Percentiles rank a stretch among this genome's conserved stretches.
Conservation (phyloP, 2,329 filamentous ascomycete species). For the Diaporthe eres region DNA sequence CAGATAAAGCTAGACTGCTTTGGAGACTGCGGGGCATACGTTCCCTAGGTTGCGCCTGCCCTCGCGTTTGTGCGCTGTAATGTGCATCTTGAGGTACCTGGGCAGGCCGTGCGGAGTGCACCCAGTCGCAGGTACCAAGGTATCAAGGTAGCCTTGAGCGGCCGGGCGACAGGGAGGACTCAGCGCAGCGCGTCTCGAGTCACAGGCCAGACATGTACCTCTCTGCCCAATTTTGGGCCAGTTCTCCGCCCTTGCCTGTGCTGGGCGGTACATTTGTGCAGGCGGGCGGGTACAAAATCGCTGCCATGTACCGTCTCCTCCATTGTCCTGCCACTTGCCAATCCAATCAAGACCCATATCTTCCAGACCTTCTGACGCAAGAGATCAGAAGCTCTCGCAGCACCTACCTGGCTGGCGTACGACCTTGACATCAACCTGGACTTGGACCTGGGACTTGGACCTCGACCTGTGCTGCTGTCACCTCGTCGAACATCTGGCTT, state of each 20-base stretch:
- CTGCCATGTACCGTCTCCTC: constrained; percentile 16
- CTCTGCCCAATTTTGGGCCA: neutral
- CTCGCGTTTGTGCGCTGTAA: neutral
- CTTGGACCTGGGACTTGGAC: constrained; percentile 4
- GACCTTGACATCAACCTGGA: neutral
- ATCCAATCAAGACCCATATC: constrained; percentile 38
- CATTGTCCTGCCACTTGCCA: constrained; percentile 27
- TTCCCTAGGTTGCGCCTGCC: neutral
- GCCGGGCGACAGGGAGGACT: neutral
- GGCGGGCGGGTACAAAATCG: constrained; percentile 14
- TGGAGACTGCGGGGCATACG: neutral
- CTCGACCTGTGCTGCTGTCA: constrained; percentile 9
- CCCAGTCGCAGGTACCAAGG: neutral
- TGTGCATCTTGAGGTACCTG: neutral
- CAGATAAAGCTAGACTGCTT: constrained; percentile 25
- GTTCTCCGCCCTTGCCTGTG: neutral
- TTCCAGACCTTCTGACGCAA: constrained; percentile 41
- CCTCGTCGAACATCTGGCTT: neutral
- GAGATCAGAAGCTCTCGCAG: constrained; percentile 38
- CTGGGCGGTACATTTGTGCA: constrained; percentile 12
- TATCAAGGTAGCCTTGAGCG: neutral
- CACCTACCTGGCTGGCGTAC: constrained; percentile 26
- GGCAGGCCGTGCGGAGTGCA: neutral
- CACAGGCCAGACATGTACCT: constrained; percentile 11
- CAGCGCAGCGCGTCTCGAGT: neutral